These are phyloP conservation scores for Fusarium sp. DNA, from an alignment of 2,329 filamentous ascomycete genomes.

Conservation along the genomic window DNA sequence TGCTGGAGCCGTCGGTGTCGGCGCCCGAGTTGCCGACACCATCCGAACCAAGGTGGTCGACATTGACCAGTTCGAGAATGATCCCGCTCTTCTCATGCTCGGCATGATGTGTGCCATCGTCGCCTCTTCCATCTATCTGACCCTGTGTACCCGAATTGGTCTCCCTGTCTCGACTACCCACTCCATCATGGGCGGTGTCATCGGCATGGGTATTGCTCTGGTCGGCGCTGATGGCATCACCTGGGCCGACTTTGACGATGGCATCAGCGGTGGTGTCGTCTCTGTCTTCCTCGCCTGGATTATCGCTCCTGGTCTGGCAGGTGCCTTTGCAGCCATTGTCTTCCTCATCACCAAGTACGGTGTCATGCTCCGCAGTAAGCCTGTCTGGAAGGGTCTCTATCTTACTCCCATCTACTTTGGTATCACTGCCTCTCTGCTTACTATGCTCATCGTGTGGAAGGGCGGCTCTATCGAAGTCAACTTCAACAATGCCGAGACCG, in stretches of 20 bases:
- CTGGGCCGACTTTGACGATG: slow-evolving; percentile 65
- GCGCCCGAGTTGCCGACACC: slow-evolving; percentile 73
- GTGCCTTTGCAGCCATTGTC: slow-evolving; percentile 69
- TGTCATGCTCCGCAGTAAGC: slow-evolving; percentile 70
- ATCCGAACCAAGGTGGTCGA: slow-evolving; percentile 75
- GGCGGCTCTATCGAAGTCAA: slow-evolving; percentile 62
- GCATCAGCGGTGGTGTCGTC: slow-evolving; percentile 58
- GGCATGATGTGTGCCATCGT: slow-evolving; percentile 72
- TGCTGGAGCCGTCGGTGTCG: slow-evolving; percentile 72
- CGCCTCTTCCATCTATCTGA: slow-evolving; percentile 70
- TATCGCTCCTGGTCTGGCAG: slow-evolving; percentile 72
- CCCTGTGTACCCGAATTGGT: slow-evolving; percentile 68
- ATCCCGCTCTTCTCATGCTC: slow-evolving; percentile 72
- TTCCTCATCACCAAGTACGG: slow-evolving; percentile 72
- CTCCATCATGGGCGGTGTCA: slow-evolving; percentile 73
- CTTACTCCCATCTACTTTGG: slow-evolving; percentile 71
- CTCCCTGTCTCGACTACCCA: slow-evolving; percentile 75
- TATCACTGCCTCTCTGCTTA: slow-evolving; percentile 68
- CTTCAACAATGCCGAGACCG: slow-evolving; percentile 58
- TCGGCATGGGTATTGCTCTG: slow-evolving; percentile 72
- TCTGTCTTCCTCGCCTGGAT: slow-evolving; percentile 75
- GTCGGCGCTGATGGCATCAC: slow-evolving; percentile 67
- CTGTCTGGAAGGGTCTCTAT: slow-evolving; percentile 67
- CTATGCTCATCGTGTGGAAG: slow-evolving; percentile 75
- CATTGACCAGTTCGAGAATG: slow-evolving; percentile 61